Evolutionary conservation across 345 rosid genomes (phyloP).

Genomic region (Dipteronia dyeriana): DNA sequence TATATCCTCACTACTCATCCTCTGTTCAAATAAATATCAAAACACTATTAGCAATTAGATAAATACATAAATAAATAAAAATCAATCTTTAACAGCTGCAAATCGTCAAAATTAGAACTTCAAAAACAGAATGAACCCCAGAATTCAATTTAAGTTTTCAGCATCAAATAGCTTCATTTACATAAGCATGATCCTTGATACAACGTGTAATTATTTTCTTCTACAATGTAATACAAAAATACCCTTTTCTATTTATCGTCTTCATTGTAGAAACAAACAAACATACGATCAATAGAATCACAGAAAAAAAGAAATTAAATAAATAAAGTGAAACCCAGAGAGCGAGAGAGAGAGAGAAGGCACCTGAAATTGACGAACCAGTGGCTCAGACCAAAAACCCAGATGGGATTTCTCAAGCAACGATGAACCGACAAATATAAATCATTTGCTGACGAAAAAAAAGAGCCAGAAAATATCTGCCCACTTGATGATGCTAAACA

Average conservation of each 20-base stretch:
- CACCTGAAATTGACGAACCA: conserved; percentile 42
- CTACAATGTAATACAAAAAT: neutral
- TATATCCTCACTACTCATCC: conserved; percentile 41
- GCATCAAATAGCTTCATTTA: neutral
- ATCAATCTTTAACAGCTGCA: no score
- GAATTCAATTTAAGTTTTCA: neutral
- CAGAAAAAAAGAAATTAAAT: conserved; percentile 3
- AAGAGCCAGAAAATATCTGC: conserved; percentile 15
- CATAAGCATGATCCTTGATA: neutral
- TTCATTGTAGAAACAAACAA: neutral
- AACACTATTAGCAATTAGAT: neutral
- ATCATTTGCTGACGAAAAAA: neutral
- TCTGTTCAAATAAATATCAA: conserved; percentile 24
- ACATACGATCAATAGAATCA: conserved; percentile 13
- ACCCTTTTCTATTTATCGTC: neutral
- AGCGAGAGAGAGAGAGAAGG: neutral
- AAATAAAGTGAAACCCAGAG: conserved; percentile 10
- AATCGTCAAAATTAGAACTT: conserved; percentile 6
- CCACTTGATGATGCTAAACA: neutral
- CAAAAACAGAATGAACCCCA: neutral
- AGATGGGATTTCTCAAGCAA: conserved; percentile 32
- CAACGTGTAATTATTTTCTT: neutral
- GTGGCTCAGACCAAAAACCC: conserved; percentile 28
- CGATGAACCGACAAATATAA: conserved; percentile 8
- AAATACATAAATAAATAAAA: neutral